phyloP scores from a whole-genome alignment of 768 basidiomycete species.

The Holtermannia corniformis region DNA sequence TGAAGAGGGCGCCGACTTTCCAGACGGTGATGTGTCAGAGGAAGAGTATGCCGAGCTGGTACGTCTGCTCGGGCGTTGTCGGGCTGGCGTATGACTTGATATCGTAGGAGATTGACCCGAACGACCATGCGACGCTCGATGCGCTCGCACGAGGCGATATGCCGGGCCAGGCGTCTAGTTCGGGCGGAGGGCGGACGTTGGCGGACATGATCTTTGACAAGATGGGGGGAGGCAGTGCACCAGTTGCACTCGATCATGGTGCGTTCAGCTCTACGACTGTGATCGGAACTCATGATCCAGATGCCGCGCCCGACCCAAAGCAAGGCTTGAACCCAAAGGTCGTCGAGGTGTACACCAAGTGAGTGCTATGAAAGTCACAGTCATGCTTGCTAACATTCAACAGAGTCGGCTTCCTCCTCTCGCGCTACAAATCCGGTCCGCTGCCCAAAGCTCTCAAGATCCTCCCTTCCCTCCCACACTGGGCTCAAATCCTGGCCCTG shows the following conservation, averaged over 20 bases:
- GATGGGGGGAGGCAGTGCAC: conserved; percentile 58
- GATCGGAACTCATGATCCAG: conserved; percentile 11
- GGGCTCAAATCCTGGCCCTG: conserved; percentile 90
- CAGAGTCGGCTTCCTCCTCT: conserved; percentile 77
- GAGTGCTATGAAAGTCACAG: conserved; percentile 26
- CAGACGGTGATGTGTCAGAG: conserved; percentile 31
- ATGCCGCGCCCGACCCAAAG: conserved; percentile 59
- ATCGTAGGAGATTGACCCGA: conserved; percentile 66
- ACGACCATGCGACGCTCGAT: conserved; percentile 77
- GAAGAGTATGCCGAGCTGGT: conserved; percentile 47
- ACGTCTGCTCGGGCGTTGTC: conserved; percentile 10
- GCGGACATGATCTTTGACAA: conserved; percentile 97
- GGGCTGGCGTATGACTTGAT: background rate
- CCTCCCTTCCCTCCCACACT: conserved; percentile 85
- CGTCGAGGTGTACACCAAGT: conserved; percentile 90
- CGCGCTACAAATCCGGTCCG: conserved; percentile 83
- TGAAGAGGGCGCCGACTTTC: conserved; percentile 30
- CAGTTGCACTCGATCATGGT: conserved; percentile 41
- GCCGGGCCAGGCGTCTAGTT: conserved; percentile 6
- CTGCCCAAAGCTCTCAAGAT: conserved; percentile 98
- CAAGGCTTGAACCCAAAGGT: conserved; percentile 84
- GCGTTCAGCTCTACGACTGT: conserved; percentile 7
- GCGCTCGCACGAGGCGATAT: conserved; percentile 19
- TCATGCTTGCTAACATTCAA: background rate
- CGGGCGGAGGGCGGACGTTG: conserved; percentile 49